These are phyloP conservation scores for Starmerella powellii DNA, from an alignment of 805 yeast genomes.

Conservation along the genomic window DNA sequence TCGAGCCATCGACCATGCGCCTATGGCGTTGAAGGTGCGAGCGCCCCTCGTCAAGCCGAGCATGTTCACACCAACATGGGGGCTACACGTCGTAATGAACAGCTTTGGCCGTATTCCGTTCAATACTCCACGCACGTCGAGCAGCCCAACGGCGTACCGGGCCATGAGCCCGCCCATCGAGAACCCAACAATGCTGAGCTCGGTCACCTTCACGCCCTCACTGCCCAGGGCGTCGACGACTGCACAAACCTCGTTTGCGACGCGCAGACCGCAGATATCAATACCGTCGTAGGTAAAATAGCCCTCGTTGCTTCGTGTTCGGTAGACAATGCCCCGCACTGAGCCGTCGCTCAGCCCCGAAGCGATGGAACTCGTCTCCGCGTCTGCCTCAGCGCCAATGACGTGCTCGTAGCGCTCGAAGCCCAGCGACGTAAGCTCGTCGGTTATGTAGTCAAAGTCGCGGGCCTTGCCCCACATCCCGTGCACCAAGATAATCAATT, in stretches of 20 bases:
- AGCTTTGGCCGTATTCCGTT: constrained; percentile 44
- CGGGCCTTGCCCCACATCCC: constrained; percentile 63
- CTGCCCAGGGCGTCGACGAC: constrained; percentile 27
- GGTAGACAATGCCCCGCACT: constrained; percentile 33
- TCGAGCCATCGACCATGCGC: constrained; percentile 53
- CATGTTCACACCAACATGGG: constrained; percentile 57
- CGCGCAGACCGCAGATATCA: constrained; percentile 69
- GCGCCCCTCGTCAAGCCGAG: constrained; percentile 42
- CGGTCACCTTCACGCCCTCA: constrained; percentile 35
- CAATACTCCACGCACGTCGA: constrained; percentile 43
- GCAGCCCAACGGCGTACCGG: constrained; percentile 67
- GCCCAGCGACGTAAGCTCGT: constrained; percentile 33
- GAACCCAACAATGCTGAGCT: constrained; percentile 72
- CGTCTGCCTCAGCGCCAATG: too few relatives aligned
- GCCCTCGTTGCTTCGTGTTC: constrained; percentile 52
- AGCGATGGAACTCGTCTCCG: too few relatives aligned
- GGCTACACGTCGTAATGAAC: constrained; percentile 52
- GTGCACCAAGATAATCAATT: constrained; percentile 20
- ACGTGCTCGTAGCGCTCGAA: constrained; percentile 20
- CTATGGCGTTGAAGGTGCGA: constrained; percentile 47
- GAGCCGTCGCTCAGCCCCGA: too few relatives aligned
- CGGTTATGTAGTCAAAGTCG: constrained; percentile 52
- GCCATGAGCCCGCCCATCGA: constrained; percentile 81
- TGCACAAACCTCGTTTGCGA: constrained; percentile 50
- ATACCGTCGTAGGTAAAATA: constrained; percentile 77